Evolutionary conservation across 306 rosid species (phyloP), one percentile per base, ranked within the genome.

Genomic region (Arachis stenosperma): DNA sequence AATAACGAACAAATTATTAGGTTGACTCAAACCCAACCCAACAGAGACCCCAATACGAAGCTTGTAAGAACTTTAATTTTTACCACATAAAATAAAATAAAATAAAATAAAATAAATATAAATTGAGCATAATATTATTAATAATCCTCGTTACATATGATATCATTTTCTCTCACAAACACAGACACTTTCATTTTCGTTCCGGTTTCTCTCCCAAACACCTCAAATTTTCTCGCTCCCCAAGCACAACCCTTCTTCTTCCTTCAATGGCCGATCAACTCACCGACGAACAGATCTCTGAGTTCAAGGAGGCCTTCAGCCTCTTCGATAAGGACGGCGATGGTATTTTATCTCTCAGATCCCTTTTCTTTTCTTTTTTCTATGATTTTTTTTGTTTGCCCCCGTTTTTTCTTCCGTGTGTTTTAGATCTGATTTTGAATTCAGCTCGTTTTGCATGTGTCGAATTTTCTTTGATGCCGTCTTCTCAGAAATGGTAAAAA

Each of bases 311-410:
- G 56, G 96, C 96, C 56, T 89, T 89, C 74, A 87, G 92, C 81
- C 96, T 89, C 64, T 89, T 89, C 85, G 96, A 89, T 71, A 89
- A 89, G 90, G 96, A 89, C 15, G 96, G 96, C 83, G 92, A 89
- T 85, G 96, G 96, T 89, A 47, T 85, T 67, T 4, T 76, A 71
- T 52, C 57, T 74, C 85, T 86, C 75, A 72, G 87, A 86, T 86
- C 86, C 76, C 82, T 72, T 36, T 61, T 12, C 9, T 40, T 37
- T 64, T 13, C 27, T 41, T 0, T 29, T 61, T 2, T 27, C 48
- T 33, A 33, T 33, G 37, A 33, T 33, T 22, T 33, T 33, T 33
- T 33, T 33, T 33, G 4, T 33, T 33, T 33, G 37, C 37, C 2
- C 5, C 0, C 37, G 2, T 17, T 33, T 8, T 6, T 6, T 54